Percentiles rank a stretch among this genome's conserved stretches.
Evolutionary conservation across 805 yeast genomes (phyloP).

Genomic region (Candida berthetii): DNA sequence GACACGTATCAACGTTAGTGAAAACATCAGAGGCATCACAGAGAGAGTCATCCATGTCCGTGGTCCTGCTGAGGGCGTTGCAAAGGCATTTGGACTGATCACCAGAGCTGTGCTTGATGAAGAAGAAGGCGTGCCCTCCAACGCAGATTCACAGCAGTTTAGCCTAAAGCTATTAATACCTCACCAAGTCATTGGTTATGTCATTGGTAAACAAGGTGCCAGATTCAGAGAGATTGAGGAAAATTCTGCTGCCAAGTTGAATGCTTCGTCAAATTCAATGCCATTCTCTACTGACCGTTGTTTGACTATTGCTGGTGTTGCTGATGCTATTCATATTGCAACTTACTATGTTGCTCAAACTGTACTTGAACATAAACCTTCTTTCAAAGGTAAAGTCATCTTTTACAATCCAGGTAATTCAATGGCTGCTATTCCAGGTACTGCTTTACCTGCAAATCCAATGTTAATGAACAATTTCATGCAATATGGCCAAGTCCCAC

Average conservation of each 20-base stretch:
- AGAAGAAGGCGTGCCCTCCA: slow-evolving; percentile 57
- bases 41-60: slow-evolving; percentile 70
- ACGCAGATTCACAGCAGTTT: slow-evolving; percentile 45
- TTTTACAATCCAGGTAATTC: slow-evolving; percentile 45
- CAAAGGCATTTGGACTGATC: slow-evolving; percentile 75
- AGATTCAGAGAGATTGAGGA: slow-evolving; percentile 79
- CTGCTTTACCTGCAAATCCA: slow-evolving; percentile 11
- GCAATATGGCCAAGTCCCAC: slow-evolving; percentile 4
- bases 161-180: slow-evolving; percentile 64
- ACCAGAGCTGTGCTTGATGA: slow-evolving; percentile 62
- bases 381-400: slow-evolving; percentile 46
- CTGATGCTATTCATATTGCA: slow-evolving; percentile 85
- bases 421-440: too few relatives aligned
- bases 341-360: slow-evolving; percentile 68
- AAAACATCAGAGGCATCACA: slow-evolving; percentile 62
- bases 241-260: slow-evolving; percentile 68
- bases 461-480: slow-evolving; percentile 3
- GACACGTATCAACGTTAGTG: slow-evolving; percentile 66
- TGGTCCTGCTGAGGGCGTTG: slow-evolving; percentile 73
- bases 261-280: slow-evolving; percentile 65
- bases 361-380: slow-evolving; percentile 47
- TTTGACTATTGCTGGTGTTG: slow-evolving; percentile 67
- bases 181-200: slow-evolving; percentile 72
- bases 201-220: slow-evolving; percentile 73
- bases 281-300: slow-evolving; percentile 77